phyloP scores from a whole-genome alignment of 768 basidiomycete species.

The Leccinellum rugosiceps region DNA sequence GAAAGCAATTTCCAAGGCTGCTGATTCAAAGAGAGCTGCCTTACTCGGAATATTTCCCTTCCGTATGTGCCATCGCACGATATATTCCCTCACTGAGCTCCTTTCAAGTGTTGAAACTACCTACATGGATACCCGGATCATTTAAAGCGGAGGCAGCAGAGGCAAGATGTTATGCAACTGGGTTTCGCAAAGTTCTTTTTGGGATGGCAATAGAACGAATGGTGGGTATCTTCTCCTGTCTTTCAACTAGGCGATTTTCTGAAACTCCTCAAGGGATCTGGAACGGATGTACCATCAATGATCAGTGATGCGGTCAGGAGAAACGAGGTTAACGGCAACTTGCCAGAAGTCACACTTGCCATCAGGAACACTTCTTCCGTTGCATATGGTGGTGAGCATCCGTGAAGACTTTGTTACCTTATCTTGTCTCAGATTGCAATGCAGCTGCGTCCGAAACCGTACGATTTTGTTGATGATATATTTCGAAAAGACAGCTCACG shows the following conservation, averaged over 20 bases:
- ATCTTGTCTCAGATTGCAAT: slow-evolving; percentile 1
- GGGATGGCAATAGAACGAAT: slow-evolving; percentile 22
- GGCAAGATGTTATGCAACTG: slow-evolving; percentile 12
- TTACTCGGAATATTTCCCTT: slow-evolving; percentile 26
- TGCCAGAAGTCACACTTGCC: slow-evolving; percentile 19
- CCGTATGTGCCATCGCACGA: slow-evolving; percentile 14
- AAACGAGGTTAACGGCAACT: slow-evolving; percentile 17
- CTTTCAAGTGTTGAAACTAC: slow-evolving; percentile 21
- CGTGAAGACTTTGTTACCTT: neutral
- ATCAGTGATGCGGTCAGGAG: slow-evolving; percentile 18
- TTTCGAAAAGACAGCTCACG: neutral
- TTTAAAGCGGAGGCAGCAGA: slow-evolving; percentile 19
- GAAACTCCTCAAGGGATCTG: slow-evolving; percentile 14
- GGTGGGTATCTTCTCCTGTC: slow-evolving; percentile 5
- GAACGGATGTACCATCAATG: slow-evolving; percentile 17
- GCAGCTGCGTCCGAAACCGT: slow-evolving; percentile 29
- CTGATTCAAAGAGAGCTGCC: slow-evolving; percentile 19
- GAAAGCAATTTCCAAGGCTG: slow-evolving; percentile 15
- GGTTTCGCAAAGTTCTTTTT: slow-evolving; percentile 22
- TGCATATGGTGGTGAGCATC: slow-evolving; percentile 22
- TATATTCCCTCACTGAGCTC: neutral
- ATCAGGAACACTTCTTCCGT: slow-evolving; percentile 21
- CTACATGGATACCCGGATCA: slow-evolving; percentile 26
- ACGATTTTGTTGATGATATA: neutral
- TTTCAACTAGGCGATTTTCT: neutral